Evolutionary conservation across 805 yeast species (phyloP).

Genomic region (Nakazawaea molendinolei): DNA sequence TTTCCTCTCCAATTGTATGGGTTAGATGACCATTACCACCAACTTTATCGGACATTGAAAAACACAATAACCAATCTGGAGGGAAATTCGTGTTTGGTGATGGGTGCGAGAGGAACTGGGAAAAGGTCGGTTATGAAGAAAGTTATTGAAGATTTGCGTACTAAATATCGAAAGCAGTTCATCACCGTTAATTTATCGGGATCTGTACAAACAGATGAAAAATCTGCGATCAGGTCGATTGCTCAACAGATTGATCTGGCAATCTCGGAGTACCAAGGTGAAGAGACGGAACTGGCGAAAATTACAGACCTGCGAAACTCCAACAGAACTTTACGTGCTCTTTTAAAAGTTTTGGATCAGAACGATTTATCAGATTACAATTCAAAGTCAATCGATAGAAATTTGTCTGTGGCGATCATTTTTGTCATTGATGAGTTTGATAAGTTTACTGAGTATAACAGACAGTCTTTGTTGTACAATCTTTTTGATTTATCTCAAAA

Average conservation of each 20-base stretch:
- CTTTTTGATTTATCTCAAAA: constrained; percentile 80
- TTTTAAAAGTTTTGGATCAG: constrained; percentile 22
- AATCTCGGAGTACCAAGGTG: constrained; percentile 9
- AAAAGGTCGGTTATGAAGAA: constrained; percentile 59
- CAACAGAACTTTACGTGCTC: constrained; percentile 7
- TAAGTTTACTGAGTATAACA: constrained; percentile 57
- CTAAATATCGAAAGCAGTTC: constrained; percentile 42
- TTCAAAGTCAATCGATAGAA: constrained; percentile 19
- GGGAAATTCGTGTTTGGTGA: constrained; percentile 72
- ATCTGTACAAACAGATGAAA: constrained; percentile 64
- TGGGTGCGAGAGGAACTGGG: constrained; percentile 79
- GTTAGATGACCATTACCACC: constrained; percentile 34
- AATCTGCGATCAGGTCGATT: constrained; percentile 73
- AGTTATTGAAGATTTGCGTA: constrained; percentile 41
- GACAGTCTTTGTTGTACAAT: constrained; percentile 83
- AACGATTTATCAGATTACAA: constrained; percentile 18
- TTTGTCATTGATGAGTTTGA: constrained; percentile 86
- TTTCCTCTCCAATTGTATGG: constrained; percentile 21
- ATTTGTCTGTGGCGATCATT: constrained; percentile 48
- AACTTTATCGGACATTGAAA: constrained; percentile 51
- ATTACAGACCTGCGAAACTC: constrained; percentile 7
- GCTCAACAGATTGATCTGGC: constrained; percentile 70
- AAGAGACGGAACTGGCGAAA: constrained; percentile 13
- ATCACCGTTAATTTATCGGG: constrained; percentile 66
- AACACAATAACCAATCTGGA: constrained; percentile 63